Evolutionary conservation across 192 early-diverging fungal genomes (phyloP).

Genomic region (Fimicolochytrium jonesii): DNA sequence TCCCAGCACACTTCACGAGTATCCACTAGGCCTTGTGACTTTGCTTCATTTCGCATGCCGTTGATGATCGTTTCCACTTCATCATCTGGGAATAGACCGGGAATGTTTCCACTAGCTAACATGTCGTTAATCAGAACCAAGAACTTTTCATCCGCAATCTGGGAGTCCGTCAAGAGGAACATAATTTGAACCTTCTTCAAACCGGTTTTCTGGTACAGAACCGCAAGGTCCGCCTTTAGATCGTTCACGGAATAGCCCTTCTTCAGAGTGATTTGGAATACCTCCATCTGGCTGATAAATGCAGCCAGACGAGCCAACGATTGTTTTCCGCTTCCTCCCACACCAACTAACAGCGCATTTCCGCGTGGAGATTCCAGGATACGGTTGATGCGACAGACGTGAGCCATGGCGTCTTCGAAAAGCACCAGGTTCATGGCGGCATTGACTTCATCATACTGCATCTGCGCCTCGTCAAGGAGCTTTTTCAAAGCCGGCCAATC

Average conservation of each 20-base stretch:
- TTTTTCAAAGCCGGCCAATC: constrained; percentile 51
- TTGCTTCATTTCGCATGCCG: constrained; percentile 61
- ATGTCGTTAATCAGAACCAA: constrained; percentile 62
- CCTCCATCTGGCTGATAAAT: constrained; percentile 63
- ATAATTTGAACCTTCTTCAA: constrained; percentile 60
- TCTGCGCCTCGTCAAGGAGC: constrained; percentile 57
- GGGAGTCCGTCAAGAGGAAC: constrained; percentile 60
- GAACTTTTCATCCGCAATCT: constrained; percentile 65
- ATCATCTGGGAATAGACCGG: constrained; percentile 65
- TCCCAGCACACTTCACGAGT: constrained; percentile 65
- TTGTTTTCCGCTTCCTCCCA: constrained; percentile 62
- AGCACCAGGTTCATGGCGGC: constrained; percentile 62
- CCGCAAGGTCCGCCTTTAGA: constrained; percentile 53
- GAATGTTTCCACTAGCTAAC: constrained; percentile 62
- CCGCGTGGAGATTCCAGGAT: constrained; percentile 59
- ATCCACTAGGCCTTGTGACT: constrained; percentile 55
- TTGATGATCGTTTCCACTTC: constrained; percentile 63
- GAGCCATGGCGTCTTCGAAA: constrained; percentile 65
- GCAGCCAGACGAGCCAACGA: constrained; percentile 56
- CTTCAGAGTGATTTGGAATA: constrained; percentile 62
- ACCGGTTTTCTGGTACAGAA: constrained; percentile 55
- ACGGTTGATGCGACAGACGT: constrained; percentile 61
- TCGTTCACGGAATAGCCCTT: constrained; percentile 60
- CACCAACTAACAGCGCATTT: constrained; percentile 61
- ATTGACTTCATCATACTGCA: constrained; percentile 61